Base-by-base conservation (phyloP, 306 rosid species). In the Hippophae gyantsensis region DNA sequence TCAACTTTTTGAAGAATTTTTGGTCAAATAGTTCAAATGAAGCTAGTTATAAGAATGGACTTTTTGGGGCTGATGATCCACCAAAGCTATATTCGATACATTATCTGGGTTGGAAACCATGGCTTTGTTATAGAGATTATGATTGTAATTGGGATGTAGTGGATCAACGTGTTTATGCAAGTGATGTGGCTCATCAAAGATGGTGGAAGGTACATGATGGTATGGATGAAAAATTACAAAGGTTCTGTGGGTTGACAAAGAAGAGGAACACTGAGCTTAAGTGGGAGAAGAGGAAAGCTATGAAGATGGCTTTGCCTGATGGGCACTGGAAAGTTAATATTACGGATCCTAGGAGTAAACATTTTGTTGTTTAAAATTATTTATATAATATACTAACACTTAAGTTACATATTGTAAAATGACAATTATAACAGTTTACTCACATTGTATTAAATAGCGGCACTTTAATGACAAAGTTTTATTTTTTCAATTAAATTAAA, bases 61-160 rank as follows among this genome's bases (percentile, higher is more conserved):
- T 92, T 13, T 88, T 92, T 14, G 85, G 82, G 1, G 76, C 98
- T 0, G 86, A 92, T 0, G 86, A 92, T 7, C 96, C 96, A 0
- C 85, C 98, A 1, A 77, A 77, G 67, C 54, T 92, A 6, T 92
- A 87, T 42, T 54, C 93, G 0, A 80, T 92, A 25, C 98, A 92
- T 50, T 92, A 81, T 69, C 60, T 92, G 10, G 98, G 96, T 0
- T 53, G 85, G 74, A 92, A 92, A 80, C 98, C 96, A 0, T 92
- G 96, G 98, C 73, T 74, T 13, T 92, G 98, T 5, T 92, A 92
- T 6, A 83, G 96, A 43, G 98, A 92, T 64, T 92, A 92, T 13
- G 98, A 92, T 13, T 92, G 98, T 47, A 92, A 92, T 13, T 92
- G 96, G 96, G 87, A 88, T 44, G 64, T 74, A 7, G 67, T 42